A percentile compares a stretch with the other conserved stretches of the same genome.
Conservation (phyloP, 2,329 filamentous ascomycete genomes). For the Colletotrichum gigasporum region DNA sequence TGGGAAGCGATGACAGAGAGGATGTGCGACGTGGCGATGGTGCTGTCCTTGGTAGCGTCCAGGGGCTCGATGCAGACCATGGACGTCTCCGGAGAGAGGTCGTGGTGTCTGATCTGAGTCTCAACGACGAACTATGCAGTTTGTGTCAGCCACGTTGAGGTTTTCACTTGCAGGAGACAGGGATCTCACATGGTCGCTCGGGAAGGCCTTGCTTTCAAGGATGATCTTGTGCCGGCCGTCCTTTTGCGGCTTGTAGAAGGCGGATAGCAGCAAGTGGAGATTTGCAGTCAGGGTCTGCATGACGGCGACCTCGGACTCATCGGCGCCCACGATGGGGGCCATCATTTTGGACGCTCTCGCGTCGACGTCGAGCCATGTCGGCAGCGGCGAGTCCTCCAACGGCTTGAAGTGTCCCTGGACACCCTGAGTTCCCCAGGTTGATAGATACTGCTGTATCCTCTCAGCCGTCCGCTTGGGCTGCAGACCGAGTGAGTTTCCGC, state of each 20-base stretch:
- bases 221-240: conserved; percentile 74
- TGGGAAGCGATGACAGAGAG: conserved; percentile 79
- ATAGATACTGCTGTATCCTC: conserved; percentile 73
- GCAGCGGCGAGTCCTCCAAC: conserved; percentile 71
- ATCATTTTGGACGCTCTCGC: conserved; percentile 73
- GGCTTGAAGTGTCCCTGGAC: conserved; percentile 82
- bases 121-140: conserved; percentile 76
- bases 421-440: conserved; percentile 82
- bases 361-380: conserved; percentile 79
- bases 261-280: conserved; percentile 80
- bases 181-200: conserved; percentile 76
- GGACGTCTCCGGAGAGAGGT: conserved; percentile 67
- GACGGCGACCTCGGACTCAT: conserved; percentile 75
- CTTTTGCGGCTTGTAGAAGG: conserved; percentile 77
- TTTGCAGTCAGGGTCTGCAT: conserved; percentile 88
- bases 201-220: conserved; percentile 85
- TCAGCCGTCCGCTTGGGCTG: conserved; percentile 73
- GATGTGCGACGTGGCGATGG: conserved; percentile 76
- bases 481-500: conserved; percentile 88
- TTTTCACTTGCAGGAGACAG: neutral
- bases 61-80: conserved; percentile 76
- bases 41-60: conserved; percentile 51
- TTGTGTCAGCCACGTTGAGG: neutral
- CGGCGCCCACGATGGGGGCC: conserved; percentile 75
- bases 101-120: conserved; percentile 78